Conservation (phyloP, 2,329 filamentous ascomycete genomes). For the Alternaria gansuensis region DNA sequence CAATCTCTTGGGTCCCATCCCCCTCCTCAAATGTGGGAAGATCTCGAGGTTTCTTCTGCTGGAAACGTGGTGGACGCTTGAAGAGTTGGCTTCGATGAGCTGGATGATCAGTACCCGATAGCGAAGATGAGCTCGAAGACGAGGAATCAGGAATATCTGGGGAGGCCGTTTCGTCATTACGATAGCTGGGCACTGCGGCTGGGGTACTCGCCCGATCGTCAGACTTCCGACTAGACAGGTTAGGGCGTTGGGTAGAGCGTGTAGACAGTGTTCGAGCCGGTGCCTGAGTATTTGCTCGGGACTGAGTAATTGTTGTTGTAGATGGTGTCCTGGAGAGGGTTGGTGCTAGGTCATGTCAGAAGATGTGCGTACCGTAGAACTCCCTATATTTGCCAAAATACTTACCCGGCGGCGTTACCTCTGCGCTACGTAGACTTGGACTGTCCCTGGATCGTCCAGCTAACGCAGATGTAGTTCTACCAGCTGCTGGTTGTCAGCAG, state of each 20-base stretch:
- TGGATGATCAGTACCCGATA: conserved; percentile 51
- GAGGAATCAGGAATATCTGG: conserved; percentile 37
- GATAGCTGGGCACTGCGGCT: conserved; percentile 14
- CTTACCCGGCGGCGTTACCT: conserved; percentile 56
- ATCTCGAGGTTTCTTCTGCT: conserved; percentile 41
- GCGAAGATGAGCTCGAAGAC: conserved; percentile 45
- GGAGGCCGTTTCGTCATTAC: conserved; percentile 31
- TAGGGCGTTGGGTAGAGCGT: conserved; percentile 40
- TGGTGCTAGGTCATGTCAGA: conserved; percentile 30
- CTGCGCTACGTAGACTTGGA: conserved; percentile 61
- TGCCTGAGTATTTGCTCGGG: conserved; percentile 35
- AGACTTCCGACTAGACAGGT: conserved; percentile 29
- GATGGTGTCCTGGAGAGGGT: conserved; percentile 58
- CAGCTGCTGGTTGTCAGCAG: conserved; percentile 33
- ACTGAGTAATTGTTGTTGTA: conserved; percentile 59
- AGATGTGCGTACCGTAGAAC: background rate
- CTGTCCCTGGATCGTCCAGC: conserved; percentile 67
- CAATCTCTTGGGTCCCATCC: conserved; percentile 51
- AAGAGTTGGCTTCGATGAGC: conserved; percentile 57
- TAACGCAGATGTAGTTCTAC: conserved; percentile 62
- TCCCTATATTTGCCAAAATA: background rate
- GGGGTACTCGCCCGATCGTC: conserved; percentile 25
- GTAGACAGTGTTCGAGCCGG: conserved; percentile 39
- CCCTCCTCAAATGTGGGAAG: conserved; percentile 39
- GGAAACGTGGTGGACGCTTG: conserved; percentile 53